Conservation (phyloP, 805 yeast species). For the Ascoidea rubescens region DNA sequence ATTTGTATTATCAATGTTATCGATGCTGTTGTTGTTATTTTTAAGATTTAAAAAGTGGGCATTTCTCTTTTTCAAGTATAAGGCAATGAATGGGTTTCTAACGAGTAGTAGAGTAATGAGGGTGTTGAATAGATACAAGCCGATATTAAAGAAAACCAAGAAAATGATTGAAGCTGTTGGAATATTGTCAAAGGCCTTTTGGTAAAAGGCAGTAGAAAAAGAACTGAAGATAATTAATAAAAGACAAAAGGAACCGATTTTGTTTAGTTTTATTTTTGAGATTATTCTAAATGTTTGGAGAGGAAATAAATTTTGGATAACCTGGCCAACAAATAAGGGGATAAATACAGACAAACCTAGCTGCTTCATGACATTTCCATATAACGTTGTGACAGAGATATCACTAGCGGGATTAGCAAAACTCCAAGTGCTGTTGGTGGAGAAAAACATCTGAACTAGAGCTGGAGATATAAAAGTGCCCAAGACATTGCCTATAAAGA, state of each 20-base stretch:
- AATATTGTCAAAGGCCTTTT: slow-evolving; percentile 60
- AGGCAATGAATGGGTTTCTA: slow-evolving; percentile 18
- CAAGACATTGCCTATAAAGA: slow-evolving; percentile 66
- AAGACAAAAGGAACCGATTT: slow-evolving; percentile 72
- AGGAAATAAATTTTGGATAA: slow-evolving; percentile 57
- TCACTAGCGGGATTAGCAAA: slow-evolving; percentile 73
- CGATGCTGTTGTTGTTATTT: not conserved
- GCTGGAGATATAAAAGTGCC: slow-evolving; percentile 89
- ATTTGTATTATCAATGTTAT: not conserved
- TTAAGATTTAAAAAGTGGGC: not conserved
- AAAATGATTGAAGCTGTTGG: slow-evolving; percentile 58
- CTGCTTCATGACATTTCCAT: slow-evolving; percentile 74
- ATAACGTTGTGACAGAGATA: slow-evolving; percentile 38
- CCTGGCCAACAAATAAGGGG: slow-evolving; percentile 83
- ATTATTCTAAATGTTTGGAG: slow-evolving; percentile 47
- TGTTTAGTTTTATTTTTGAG: slow-evolving; percentile 43
- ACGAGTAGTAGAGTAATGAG: slow-evolving; percentile 42
- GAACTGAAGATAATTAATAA: slow-evolving; percentile 65
- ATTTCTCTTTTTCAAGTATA: not conserved
- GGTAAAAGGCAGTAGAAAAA: slow-evolving; percentile 79
- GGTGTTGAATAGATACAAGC: slow-evolving; percentile 68
- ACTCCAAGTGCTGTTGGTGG: slow-evolving; percentile 35
- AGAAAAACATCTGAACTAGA: slow-evolving; percentile 54
- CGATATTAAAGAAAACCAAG: slow-evolving; percentile 72
- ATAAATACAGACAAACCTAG: slow-evolving; percentile 73